Base-by-base conservation (phyloP, 768 basidiomycete species). In the Psilocybe cubensis region DNA sequence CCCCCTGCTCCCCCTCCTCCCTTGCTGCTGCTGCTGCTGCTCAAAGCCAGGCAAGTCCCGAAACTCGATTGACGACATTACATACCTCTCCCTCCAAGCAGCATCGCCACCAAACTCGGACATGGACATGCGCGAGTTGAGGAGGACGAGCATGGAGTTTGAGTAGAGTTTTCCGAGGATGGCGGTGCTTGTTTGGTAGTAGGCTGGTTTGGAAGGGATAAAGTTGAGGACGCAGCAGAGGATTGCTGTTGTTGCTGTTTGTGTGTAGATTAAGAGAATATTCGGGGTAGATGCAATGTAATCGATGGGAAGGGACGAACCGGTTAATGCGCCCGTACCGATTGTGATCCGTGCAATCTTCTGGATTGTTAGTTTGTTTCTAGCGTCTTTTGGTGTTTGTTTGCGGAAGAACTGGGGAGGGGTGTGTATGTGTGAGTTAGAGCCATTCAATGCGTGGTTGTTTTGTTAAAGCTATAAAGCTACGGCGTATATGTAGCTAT, bases 91-190 rank as follows among this genome's bases (percentile, higher is more conserved):
- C 14, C 10, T 23, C 20, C 4, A 14, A 14, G 17, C 40, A 4
- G 17, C 20, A 20, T 41, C 20, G 40, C 20, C 20, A 14, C 17
- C 4, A 12, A 20, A 41, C 5, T 4, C 4, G 40, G 42, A 44
- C 5, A 44, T 0, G 18, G 42, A 44, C 9, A 44, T 18, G 18
- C 42, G 42, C 18, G 42, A 44, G 24, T 57, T 57, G 8, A 57
- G 23, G 4, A 33, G 23, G 10, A 51, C 56, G 18, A 57, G 12
- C 56, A 57, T 57, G 24, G 56, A 57, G 41, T 57, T 57, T 7
- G 56, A 51, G 44, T 57, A 57, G n/a, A 28, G 48, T 20, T 57
- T 51, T 18, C 48, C 56, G 27, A 51, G 48, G 18, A 57, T 23
- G 25, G 35, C 29, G 20, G 42, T 29, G 48, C 40, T 20, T 12